Evolutionary conservation across 2,329 filamentous ascomycete species (phyloP), one percentile per base, ranked within the genome.

Genomic region (Stagonosporopsis chrysanthemi): DNA sequence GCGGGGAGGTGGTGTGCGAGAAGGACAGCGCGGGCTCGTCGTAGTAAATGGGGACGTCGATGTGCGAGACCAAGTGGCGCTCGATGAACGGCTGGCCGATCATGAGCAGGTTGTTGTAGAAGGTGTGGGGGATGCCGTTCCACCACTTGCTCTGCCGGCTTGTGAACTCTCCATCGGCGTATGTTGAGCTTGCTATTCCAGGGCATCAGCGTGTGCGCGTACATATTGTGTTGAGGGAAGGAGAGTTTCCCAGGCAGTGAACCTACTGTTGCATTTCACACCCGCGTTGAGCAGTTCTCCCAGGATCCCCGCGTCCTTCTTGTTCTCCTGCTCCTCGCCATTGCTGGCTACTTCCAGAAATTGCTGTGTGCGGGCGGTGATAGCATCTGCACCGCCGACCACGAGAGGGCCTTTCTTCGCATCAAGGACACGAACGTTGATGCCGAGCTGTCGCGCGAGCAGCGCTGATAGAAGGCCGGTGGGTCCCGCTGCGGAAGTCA

Each of bases 41-140:
- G 55, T 81, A 81, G 43, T 70, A 64, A 5, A 82, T 69, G 0
- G 60, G 52, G 0, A 69, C 63, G 0, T 70, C 68, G 0, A 83
- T 70, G 7, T 72, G 69, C 1, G 58, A 59, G n/a, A 69, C 62
- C n/a, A 83, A 68, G 0, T 75, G 67, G 4, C 69, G 64, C 61
- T 83, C 81, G 0, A 83, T 73, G 9, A 77, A 77, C 0, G 81
- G 78, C 58, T 83, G 81, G 5, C 81, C 80, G 47, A 83, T 78
- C 80, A 83, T 82, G 41, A 83, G 72, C 22, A 83, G 82, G 60
- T 82, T 82, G 59, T 77, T 81, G 64, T 81, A 80, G 22, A 78
- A 66, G 4, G 75, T 75, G 60, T 82, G 75, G 43, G 81, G 72
- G 4, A 83, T 75, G 14, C 76, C 69, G 9, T 78, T 77, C 80